A percentile compares a stretch with the other conserved stretches of the same genome.
phyloP scores from a whole-genome alignment of 2,329 filamentous ascomycete species.

The Clarireedia monteithiana region DNA sequence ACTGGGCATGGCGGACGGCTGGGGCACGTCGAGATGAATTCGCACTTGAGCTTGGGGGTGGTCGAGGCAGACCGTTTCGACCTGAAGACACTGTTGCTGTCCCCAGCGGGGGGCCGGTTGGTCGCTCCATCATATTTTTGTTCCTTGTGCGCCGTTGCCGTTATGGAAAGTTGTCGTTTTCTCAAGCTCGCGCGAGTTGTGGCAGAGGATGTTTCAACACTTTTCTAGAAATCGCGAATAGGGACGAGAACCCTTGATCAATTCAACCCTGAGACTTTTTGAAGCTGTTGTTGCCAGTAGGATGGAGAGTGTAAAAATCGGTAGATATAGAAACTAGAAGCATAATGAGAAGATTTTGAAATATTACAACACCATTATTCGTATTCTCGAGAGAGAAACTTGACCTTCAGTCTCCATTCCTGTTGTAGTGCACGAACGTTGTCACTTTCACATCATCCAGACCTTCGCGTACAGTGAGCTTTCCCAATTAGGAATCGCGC shows the following conservation, averaged over 20 bases:
- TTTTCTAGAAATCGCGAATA: slow-evolving; percentile 8
- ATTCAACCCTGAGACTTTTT: slow-evolving; percentile 3
- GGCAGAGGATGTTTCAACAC: slow-evolving; percentile 5
- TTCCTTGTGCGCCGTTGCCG: slow-evolving; percentile 1
- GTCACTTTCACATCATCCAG: slow-evolving; percentile 6
- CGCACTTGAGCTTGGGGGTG: slow-evolving; percentile 40
- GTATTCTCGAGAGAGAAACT: not conserved
- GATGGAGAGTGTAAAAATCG: not conserved
- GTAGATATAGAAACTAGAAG: not conserved
- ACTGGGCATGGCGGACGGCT: slow-evolving; percentile 38
- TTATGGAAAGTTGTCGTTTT: slow-evolving; percentile 1
- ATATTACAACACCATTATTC: slow-evolving; percentile 4
- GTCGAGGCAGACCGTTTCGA: slow-evolving; percentile 29
- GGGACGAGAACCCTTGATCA: slow-evolving; percentile 7
- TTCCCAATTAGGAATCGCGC: slow-evolving; percentile 1
- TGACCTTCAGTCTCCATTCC: not conserved
- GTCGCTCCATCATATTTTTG: slow-evolving; percentile 25
- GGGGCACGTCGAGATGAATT: slow-evolving; percentile 2
- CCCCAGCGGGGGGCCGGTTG: slow-evolving; percentile 27
- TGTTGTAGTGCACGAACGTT: not conserved
- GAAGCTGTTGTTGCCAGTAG: not conserved
- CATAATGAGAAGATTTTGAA: slow-evolving; percentile 4
- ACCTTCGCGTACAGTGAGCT: slow-evolving; percentile 3
- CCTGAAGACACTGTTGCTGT: slow-evolving; percentile 30
- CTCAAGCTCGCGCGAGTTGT: not conserved